These are phyloP conservation scores for Asclepias syriaca DNA, from an alignment of 257 asterid genomes.

Conservation along the genomic window DNA sequence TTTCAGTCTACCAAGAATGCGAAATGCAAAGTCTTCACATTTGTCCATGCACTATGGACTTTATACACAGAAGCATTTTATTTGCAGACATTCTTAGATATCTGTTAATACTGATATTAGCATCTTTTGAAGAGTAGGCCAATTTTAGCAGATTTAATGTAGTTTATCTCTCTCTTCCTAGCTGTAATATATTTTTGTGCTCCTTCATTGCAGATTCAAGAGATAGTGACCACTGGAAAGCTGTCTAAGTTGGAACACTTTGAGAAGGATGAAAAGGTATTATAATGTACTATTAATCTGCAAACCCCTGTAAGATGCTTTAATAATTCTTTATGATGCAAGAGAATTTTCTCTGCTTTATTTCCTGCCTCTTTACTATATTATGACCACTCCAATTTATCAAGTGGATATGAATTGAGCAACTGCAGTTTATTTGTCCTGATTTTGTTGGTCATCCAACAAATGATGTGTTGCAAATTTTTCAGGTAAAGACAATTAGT, in stretches of 20 bases:
- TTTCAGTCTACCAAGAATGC: not conserved
- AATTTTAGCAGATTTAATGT: not conserved
- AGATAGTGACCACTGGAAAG: slow-evolving; percentile 88
- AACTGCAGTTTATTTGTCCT: not conserved
- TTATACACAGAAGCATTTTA: not conserved
- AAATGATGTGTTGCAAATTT: slow-evolving; percentile 11
- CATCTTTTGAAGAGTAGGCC: not conserved
- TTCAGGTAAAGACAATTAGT: slow-evolving; percentile 75
- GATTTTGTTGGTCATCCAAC: not conserved
- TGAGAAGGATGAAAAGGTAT: slow-evolving; percentile 90
- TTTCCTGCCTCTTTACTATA: not conserved
- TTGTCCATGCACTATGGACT: not conserved
- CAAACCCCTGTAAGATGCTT: not conserved
- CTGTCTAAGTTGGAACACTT: slow-evolving; percentile 92
- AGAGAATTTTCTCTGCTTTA: not conserved
- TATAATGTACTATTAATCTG: not conserved
- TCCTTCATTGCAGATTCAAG: slow-evolving; percentile 74
- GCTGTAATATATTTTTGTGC: slow-evolving; percentile 1
- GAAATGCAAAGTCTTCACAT: not conserved
- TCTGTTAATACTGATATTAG: not conserved
- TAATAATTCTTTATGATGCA: not conserved
- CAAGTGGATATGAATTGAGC: not conserved
- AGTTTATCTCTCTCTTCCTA: slow-evolving; percentile 1
- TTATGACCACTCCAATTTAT: not conserved
- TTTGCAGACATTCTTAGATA: not conserved